Base-by-base conservation (phyloP, 208 protist species). In the Leishmania amazonensis region DNA sequence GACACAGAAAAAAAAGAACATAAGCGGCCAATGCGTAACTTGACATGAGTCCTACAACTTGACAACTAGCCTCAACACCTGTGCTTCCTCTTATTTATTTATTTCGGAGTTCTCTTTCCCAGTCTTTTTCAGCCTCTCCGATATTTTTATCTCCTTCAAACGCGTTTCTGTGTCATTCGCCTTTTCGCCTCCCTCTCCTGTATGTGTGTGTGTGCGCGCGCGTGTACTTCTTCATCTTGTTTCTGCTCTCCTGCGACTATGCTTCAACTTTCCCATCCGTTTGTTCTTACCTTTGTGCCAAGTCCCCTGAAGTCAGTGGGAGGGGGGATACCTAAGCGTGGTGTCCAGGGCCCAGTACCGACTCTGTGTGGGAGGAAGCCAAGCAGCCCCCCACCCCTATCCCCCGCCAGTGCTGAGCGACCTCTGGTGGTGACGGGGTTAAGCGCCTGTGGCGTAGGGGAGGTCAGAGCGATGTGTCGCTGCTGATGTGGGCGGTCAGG, bases 1-100 rank as follows among this genome's bases (percentile, higher is more conserved):
- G 45, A 76, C 60, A 17, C 2, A 53, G n/a, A 57, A 40, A 40
- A 47, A 15, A 62, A 75, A 60, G 17, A 28, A 45, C 21, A 42
- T n/a, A 62, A 38, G 31, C 49, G 7, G 5, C 53, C 53, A 38
- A 45, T 31, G 38, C 74, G 28, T 62, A 49, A 35, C 74, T 65
- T 51, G 53, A 67, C 53, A 31, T 60, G 54, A 67, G 74, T 65
- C 54, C 49, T 35, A 11, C 74, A 62, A 42, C 40, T 24, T 65
- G n/a, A 67, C 74, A 78, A 78, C 74, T 78, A 78, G 53, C 53
- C 57, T 19, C 74, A 78, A 78, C 74, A 45, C 57, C 11, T 67
- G 15, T 65, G n/a, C 38, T 64, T 78, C 49, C 73, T 76, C 53
- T 77, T 77, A 35, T 64, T 65, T 64, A 38, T 67, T 35, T 51